Evolutionary conservation across 2,329 filamentous ascomycete genomes (phyloP), one percentile per base, ranked within the genome.

Genomic region (Ophiocordyceps camponoti-leonardi): DNA sequence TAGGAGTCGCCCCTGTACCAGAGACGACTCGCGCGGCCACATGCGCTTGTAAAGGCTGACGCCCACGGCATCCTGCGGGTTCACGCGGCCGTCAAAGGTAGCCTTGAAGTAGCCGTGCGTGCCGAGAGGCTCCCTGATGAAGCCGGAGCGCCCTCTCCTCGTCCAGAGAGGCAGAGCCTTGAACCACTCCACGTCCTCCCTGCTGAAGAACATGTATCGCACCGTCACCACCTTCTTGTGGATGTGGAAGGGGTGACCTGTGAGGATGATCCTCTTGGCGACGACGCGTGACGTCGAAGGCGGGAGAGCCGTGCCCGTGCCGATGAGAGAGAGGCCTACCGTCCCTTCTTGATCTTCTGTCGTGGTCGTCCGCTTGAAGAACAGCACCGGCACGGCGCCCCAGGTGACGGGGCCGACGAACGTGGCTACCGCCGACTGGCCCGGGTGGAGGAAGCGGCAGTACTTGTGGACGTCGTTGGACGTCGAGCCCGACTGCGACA

Each of bases 101-200:
- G 92, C 92, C 72, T 98, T 98, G 75, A 96, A 96, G 68, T 98
- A 98, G n/a, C 92, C 92, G 63, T 98, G 92, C 33, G 92, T 98
- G 55, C 92, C 92, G 44, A 98, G 67, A 47, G 82, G 75, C 69
- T 98, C 92, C 71, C 95, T 95, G 69, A 98, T 79, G 61, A 81
- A 95, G 10, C 92, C 92, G 53, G 79, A 85, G 50, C 92, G 73
- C 7, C 92, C 92, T 28, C 90, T 69, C 67, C 79, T 85, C 6
- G 92, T 98, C 88, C 90, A 98, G 51, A 98, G 66, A 49, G 92
- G 90, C 59, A 98, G 63, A 1, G 90, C 90, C 69, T 94, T 94
- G 76, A 96, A 98, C 88, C 92, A 98, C 53, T 84, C 79, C 30
- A 98, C 86, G 52, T 98, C 93, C 56, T 90, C 86, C 43, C 83